A percentile compares a stretch with the other conserved stretches of the same genome.
These are phyloP conservation scores for Byssoonygena ceratinophila DNA, from an alignment of 2,329 filamentous ascomycete species.

Conservation along the genomic window DNA sequence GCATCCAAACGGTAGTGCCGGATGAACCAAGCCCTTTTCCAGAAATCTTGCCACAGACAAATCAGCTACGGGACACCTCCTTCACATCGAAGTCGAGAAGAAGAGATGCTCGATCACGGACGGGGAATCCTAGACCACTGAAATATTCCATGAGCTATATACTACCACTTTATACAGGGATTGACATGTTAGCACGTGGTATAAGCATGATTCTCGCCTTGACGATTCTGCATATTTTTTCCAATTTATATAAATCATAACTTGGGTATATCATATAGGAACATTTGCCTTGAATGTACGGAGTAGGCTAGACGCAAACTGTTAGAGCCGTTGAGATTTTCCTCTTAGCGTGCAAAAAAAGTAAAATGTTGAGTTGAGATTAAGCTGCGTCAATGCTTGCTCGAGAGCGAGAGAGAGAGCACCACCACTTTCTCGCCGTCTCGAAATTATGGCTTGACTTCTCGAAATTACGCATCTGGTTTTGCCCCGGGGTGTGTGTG, in stretches of 20 bases:
- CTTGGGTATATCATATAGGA: neutral
- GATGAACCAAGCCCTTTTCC: neutral
- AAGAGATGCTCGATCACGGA: neutral
- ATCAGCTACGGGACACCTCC: neutral
- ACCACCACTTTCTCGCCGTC: neutral
- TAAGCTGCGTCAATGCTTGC: neutral
- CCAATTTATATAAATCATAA: neutral
- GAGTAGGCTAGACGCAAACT: neutral
- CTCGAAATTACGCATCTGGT: conserved; percentile 2
- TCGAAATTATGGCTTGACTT: neutral
- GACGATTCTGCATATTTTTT: neutral
- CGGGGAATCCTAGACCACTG: neutral
- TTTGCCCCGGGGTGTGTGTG: conserved; percentile 3
- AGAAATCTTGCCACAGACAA: neutral
- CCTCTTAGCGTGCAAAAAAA: too few species aligned
- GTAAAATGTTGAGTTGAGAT: too few species aligned
- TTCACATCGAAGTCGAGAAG: neutral
- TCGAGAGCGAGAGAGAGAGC: too few species aligned
- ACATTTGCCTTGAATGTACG: neutral
- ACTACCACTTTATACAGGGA: conserved; percentile 6
- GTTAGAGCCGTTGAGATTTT: neutral
- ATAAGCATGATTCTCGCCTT: conserved; percentile 9
- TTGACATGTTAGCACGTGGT: conserved; percentile 8
- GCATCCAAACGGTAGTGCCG: conserved; percentile 1
- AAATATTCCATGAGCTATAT: conserved; percentile 6